Conservation (phyloP, 768 basidiomycete species). For the Lactarius pseudohatsudake region DNA sequence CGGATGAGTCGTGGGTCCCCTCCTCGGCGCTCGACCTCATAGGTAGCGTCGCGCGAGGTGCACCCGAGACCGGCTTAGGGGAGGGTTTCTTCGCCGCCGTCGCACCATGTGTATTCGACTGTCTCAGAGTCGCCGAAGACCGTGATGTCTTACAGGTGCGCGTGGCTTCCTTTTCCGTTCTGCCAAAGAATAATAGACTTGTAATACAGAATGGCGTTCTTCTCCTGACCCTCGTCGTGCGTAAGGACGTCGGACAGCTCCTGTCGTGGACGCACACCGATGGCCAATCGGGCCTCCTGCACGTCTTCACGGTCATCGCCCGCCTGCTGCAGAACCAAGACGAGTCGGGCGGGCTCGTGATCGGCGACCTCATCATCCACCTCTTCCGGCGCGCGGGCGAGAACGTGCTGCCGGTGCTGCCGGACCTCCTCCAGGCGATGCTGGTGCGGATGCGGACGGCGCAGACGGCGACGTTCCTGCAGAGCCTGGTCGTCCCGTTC, state of each 20-base stretch:
- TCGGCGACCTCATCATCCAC: conserved; percentile 95
- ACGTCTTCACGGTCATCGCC: conserved; percentile 73
- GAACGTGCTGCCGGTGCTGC: conserved; percentile 78
- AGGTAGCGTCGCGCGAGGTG: conserved; percentile 67
- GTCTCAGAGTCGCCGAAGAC: conserved; percentile 72
- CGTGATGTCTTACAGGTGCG: conserved; percentile 78
- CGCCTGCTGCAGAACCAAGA: conserved; percentile 75
- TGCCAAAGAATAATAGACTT: conserved; percentile 3
- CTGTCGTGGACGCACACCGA: conserved; percentile 68
- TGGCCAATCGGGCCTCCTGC: conserved; percentile 73
- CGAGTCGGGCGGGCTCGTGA: conserved; percentile 89
- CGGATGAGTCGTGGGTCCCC: conserved; percentile 70
- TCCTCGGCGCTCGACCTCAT: conserved; percentile 82
- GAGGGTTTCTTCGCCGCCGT: conserved; percentile 76
- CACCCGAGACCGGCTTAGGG: conserved; percentile 63
- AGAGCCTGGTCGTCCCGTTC: conserved; percentile 92
- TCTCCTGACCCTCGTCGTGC: conserved; percentile 78
- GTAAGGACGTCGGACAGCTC: conserved; percentile 84
- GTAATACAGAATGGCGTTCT: conserved; percentile 68
- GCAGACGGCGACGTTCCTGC: conserved; percentile 87
- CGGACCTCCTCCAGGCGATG: conserved; percentile 85
- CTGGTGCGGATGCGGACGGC: conserved; percentile 77
- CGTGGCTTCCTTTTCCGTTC: conserved; percentile 1
- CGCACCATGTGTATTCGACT: conserved; percentile 72
- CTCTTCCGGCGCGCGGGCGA: conserved; percentile 82